Percentiles rank a stretch among this genome's conserved stretches.
Conservation (phyloP, 768 basidiomycete species). For the Mycena kentingensis region DNA sequence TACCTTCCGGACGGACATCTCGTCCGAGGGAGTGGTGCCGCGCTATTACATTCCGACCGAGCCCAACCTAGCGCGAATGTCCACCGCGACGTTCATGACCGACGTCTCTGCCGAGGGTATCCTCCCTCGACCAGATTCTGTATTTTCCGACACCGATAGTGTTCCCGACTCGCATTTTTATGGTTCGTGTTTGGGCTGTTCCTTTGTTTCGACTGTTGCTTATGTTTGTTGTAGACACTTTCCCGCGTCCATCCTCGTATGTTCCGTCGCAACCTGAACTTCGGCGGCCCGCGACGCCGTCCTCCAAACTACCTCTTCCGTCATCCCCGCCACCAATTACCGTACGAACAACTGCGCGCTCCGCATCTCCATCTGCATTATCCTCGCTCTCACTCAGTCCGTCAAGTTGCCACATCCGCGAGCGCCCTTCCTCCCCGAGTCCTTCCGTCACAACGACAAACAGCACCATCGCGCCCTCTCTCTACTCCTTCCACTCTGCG, state of each 20-base stretch:
- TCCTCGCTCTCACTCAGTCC: conserved; percentile 16
- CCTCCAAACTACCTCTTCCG: not conserved
- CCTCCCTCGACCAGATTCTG: conserved; percentile 28
- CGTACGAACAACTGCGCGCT: conserved; percentile 7
- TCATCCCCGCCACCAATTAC: not conserved
- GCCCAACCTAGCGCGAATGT: conserved; percentile 16
- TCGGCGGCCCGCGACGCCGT: not conserved
- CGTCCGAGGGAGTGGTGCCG: conserved; percentile 60
- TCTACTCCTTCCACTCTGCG: conserved; percentile 29
- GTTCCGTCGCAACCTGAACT: conserved; percentile 22
- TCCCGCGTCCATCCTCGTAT: conserved; percentile 44
- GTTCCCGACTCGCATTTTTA: conserved; percentile 35
- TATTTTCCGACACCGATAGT: conserved; percentile 33
- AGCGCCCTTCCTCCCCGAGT: conserved; percentile 20
- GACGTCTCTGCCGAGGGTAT: conserved; percentile 43
- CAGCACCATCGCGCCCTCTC: conserved; percentile 33
- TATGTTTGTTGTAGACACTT: conserved; percentile 34
- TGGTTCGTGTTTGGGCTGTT: conserved; percentile 29
- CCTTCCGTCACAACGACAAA: no score
- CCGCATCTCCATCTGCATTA: conserved; percentile 27
- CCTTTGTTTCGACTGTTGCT: conserved; percentile 1
- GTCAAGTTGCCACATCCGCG: conserved; percentile 18
- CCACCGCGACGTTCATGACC: conserved; percentile 30
- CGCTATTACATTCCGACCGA: conserved; percentile 28
- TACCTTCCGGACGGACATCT: conserved; percentile 57